phyloP scores from a whole-genome alignment of 257 asterid genomes.

The Capsicum pubescens region DNA sequence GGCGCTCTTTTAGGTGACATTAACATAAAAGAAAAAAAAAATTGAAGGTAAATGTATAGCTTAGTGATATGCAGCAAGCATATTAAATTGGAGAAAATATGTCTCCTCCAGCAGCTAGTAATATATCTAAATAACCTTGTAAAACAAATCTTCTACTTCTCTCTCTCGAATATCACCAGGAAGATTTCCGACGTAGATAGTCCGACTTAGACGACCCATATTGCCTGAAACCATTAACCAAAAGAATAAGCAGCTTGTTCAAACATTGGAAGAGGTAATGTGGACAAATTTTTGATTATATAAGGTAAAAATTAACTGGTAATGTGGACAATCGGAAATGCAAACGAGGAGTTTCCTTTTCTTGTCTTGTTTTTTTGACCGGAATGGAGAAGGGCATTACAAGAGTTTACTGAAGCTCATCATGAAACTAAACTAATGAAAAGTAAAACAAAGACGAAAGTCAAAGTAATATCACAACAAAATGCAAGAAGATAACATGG shows the following conservation, averaged over 20 bases:
- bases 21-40: not conserved
- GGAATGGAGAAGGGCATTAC: not conserved
- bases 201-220: conserved; percentile 74
- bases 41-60: not conserved
- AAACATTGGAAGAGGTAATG: not conserved
- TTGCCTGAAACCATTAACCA: conserved; percentile 39
- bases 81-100: not conserved
- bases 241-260: conserved; percentile 13
- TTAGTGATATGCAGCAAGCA: not conserved
- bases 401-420: not conserved
- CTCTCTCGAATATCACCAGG: conserved; percentile 80
- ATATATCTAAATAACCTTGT: conserved; percentile 55
- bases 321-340: not conserved
- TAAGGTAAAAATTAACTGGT: not conserved
- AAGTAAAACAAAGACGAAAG: not conserved
- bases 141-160: conserved; percentile 81
- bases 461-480: not conserved
- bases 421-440: not conserved
- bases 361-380: not conserved
- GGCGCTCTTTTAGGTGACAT: not conserved
- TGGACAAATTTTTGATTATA: not conserved
- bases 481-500: not conserved
- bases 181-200: conserved; percentile 83
- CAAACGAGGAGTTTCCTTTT: not conserved
- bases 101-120: not conserved